Evolutionary conservation across 2,329 filamentous ascomycete genomes (phyloP).

Genomic region (Macrophomina tecta): DNA sequence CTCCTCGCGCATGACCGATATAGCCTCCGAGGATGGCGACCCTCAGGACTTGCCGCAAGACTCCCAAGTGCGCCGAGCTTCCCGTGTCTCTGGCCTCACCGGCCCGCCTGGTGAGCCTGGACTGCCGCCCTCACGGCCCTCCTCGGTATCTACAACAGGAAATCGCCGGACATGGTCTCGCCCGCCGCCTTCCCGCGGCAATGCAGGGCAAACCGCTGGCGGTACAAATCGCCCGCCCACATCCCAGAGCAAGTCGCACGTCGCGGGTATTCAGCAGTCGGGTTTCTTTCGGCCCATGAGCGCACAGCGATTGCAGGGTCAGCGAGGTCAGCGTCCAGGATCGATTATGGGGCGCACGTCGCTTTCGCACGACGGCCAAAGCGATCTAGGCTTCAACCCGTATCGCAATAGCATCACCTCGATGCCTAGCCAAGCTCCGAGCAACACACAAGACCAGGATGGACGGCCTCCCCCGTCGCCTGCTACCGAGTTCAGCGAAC

Average conservation of each 20-base stretch:
- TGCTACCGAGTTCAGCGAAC: conserved; percentile 81
- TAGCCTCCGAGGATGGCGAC: conserved; percentile 59
- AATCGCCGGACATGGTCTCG: conserved; percentile 60
- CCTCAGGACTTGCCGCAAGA: conserved; percentile 36
- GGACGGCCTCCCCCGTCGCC: conserved; percentile 69
- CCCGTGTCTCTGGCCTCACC: conserved; percentile 47
- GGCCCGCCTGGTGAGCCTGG: conserved; percentile 56
- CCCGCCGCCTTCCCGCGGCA: conserved; percentile 63
- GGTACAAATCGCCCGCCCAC: conserved; percentile 60
- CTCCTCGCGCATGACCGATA: conserved; percentile 63
- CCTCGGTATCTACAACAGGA: conserved; percentile 47
- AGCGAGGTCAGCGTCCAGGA: conserved; percentile 68
- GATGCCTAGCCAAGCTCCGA: conserved; percentile 31
- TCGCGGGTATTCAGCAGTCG: conserved; percentile 84
- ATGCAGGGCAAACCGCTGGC: conserved; percentile 39
- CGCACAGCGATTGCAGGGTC: conserved; percentile 90
- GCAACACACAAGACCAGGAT: conserved; percentile 2
- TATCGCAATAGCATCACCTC: conserved; percentile 48
- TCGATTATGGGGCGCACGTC: conserved; percentile 44
- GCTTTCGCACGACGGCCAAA: conserved; percentile 40
- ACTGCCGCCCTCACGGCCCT: conserved; percentile 55
- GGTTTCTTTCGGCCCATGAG: conserved; percentile 98
- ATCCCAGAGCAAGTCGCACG: conserved; percentile 80
- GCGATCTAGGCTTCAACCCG: conserved; percentile 40
- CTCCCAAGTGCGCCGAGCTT: conserved; percentile 34